phyloP scores from a whole-genome alignment of 176 grass and related monocot genomes.

The Elymus sibiricus region DNA sequence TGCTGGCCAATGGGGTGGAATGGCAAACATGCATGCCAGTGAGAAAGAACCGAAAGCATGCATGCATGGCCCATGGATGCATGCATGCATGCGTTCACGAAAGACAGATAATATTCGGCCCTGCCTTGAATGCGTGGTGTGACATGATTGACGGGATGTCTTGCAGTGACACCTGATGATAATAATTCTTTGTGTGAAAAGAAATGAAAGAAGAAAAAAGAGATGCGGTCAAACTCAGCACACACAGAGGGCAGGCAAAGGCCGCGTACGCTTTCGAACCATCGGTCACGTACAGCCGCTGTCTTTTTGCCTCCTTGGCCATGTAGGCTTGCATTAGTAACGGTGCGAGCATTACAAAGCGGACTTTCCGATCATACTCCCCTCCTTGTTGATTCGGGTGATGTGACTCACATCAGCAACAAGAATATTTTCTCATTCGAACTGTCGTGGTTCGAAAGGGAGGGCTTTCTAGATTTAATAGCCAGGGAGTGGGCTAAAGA shows the following conservation, averaged over 20 bases:
- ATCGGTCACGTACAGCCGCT: background rate
- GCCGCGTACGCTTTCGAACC: constrained; percentile 22
- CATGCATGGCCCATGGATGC: background rate
- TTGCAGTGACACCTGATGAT: too few relatives aligned
- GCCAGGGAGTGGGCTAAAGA: too few relatives aligned
- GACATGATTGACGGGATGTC: constrained; percentile 39
- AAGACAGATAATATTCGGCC: background rate
- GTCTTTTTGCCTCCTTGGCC: constrained; percentile 27
- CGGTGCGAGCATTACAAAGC: too few relatives aligned
- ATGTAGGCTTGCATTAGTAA: too few relatives aligned
- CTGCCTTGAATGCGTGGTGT: background rate
- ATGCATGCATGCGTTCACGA: constrained; percentile 16
- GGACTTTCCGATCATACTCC: too few relatives aligned
- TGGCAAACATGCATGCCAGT: background rate
- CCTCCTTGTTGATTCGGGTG: too few relatives aligned
- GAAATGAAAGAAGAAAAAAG: background rate
- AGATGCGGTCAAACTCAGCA: background rate
- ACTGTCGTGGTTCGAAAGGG: too few relatives aligned
- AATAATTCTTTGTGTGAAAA: background rate
- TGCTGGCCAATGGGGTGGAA: background rate
- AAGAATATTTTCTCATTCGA: too few relatives aligned
- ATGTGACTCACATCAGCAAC: too few relatives aligned
- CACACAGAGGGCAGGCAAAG: background rate
- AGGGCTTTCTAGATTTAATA: too few relatives aligned
- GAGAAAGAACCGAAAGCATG: background rate